Evolutionary conservation across 2,329 filamentous ascomycete genomes (phyloP).

Genomic region (Leptographium wingfieldii): DNA sequence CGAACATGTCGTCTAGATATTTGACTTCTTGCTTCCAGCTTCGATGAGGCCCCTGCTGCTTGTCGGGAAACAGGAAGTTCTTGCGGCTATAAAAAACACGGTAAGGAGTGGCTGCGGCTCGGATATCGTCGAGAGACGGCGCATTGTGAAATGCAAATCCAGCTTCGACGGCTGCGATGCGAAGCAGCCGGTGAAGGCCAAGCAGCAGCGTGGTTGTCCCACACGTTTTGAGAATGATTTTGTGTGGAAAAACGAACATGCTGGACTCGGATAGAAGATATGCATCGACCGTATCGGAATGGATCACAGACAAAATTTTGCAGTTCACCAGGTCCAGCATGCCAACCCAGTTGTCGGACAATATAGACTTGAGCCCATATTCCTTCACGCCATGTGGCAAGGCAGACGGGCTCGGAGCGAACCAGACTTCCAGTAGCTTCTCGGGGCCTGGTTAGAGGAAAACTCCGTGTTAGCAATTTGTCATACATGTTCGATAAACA

Average conservation of each 20-base stretch:
- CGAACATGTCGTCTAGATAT: constrained; percentile 82
- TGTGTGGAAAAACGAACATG: constrained; percentile 99
- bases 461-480: neutral
- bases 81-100: constrained; percentile 98
- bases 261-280: constrained; percentile 97
- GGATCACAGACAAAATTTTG: constrained; percentile 89
- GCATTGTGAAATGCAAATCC: constrained; percentile 78
- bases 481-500: neutral
- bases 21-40: constrained; percentile 97
- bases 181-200: constrained; percentile 79
- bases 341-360: constrained; percentile 76
- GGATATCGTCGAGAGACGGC: constrained; percentile 50
- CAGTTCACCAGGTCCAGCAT: constrained; percentile 99
- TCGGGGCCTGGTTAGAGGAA: constrained; percentile 54
- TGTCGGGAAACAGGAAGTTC: constrained; percentile 93
- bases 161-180: constrained; percentile 76
- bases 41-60: constrained; percentile 84
- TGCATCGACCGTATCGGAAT: constrained; percentile 88
- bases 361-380: constrained; percentile 74
- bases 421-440: constrained; percentile 98
- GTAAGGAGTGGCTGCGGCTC: constrained; percentile 74
- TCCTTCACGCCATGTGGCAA: constrained; percentile 59
- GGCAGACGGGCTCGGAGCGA: constrained; percentile 63
- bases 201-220: constrained; percentile 89
- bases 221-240: constrained; percentile 96